Conservation (phyloP, 345 rosid species). For the Moringa oleifera region DNA sequence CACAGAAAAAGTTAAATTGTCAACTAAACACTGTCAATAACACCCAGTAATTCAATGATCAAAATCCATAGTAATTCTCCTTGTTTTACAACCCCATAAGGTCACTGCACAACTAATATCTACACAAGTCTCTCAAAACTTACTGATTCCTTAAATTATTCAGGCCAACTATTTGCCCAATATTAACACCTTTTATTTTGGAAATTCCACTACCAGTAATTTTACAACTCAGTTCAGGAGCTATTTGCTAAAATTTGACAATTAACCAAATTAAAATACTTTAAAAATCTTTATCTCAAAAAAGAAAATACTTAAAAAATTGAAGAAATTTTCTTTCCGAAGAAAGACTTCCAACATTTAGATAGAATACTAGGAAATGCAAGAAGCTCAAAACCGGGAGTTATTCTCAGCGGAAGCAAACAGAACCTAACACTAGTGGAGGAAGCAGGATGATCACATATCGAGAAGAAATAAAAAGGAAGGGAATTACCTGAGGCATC, state of each 20-base stretch:
- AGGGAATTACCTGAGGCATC: slow-evolving; percentile 10
- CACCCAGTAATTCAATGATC: neutral
- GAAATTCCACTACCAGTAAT: too few species aligned
- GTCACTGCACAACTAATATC: neutral
- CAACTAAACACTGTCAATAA: neutral
- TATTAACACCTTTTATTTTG: too few species aligned
- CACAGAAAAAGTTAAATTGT: neutral
- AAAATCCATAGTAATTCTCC: neutral
- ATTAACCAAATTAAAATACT: too few species aligned
- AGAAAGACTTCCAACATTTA: too few species aligned
- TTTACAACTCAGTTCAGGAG: neutral
- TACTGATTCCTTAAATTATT: too few species aligned
- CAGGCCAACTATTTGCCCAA: neutral
- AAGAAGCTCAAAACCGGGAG: too few species aligned
- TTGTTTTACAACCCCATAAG: too few species aligned
- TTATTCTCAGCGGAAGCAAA: neutral
- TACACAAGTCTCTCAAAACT: neutral
- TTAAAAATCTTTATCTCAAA: too few species aligned
- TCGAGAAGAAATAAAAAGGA: neutral
- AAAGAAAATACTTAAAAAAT: too few species aligned
- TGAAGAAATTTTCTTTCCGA: too few species aligned
- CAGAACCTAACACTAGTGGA: neutral
- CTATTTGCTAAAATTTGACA: too few species aligned
- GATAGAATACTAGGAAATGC: too few species aligned
- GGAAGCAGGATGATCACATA: neutral